Evolutionary conservation across 257 asterid genomes (phyloP), one percentile per base, ranked within the genome.

Genomic region (Solanum commersonii): DNA sequence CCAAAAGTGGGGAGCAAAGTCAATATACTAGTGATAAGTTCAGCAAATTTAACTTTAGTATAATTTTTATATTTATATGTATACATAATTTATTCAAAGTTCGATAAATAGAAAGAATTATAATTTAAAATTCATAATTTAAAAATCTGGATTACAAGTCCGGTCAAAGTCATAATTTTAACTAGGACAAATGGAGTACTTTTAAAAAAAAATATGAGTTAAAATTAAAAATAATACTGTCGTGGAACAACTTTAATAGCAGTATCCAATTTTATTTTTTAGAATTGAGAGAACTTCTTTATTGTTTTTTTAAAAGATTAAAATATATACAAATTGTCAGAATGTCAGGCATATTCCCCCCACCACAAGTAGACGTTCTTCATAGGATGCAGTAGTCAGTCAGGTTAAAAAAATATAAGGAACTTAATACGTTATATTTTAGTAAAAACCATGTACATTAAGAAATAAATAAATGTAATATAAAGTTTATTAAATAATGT

Each of bases 341-440:
- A 3, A n/a, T 76, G 88, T 87, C 88, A 87, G 88, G 86, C 34
- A 87, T 87, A 74, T 56, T 76, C 86, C 23, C 76, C 73, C 63
- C 86, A 76, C 77, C 85, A 68, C 77, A 59, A 34, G 40, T 35
- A 76, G 72, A 65, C 60, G 76, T 49, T 27, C 37, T 74, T 74
- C 52, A 74, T 44, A 74, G 10, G 23, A 86, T 23, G 38, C 85
- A 27, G 12, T 49, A 18, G 70, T 82, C 44, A 82, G 85, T 29
- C 8, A 11, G 18, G 85, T 46, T 40, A 49, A 82, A 82, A 82
- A 46, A 49, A 29, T 82, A 29, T 20, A 81, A 81, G 15, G 3
- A 18, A 20, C 65, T 18, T 56, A 56, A 56, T 56, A 13, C 15
- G 3, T 40, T 38, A 23, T 63, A 63, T 4, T n/a, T 63, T 63